Evolutionary conservation across 169 alveolate species (phyloP).

Genomic region (Plasmodium inui): DNA sequence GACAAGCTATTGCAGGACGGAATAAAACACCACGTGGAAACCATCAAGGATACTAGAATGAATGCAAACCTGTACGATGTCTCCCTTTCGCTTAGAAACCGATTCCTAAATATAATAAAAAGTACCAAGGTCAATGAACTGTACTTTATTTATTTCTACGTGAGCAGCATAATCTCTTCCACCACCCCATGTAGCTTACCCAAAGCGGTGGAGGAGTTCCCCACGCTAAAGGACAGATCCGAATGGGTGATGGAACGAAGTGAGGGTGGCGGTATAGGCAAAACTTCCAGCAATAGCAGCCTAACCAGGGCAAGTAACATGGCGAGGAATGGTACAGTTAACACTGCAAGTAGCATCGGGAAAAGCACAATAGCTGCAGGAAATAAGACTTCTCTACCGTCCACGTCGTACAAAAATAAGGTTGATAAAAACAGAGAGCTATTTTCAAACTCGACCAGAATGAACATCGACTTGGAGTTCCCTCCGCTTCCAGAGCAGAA

Average conservation of each 20-base stretch:
- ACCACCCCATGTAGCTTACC: not conserved
- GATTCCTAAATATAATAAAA: slow-evolving; percentile 66
- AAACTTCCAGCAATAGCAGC: not conserved
- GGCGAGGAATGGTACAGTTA: not conserved
- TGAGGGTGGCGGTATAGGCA: not conserved
- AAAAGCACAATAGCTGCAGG: not conserved
- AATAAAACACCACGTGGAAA: not conserved
- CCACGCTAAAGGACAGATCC: slow-evolving; percentile 11
- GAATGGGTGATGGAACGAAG: not conserved
- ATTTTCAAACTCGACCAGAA: not conserved
- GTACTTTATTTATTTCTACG: slow-evolving; percentile 51
- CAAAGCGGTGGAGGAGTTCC: slow-evolving; percentile 32
- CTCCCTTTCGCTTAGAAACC: slow-evolving; percentile 57
- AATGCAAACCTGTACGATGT: slow-evolving; percentile 47
- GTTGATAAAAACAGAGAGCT: slow-evolving; percentile 29
- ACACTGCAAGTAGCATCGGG: not conserved
- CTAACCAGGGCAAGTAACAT: not conserved
- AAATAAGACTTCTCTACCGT: not conserved
- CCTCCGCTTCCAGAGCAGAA: slow-evolving; percentile 43
- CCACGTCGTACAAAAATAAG: slow-evolving; percentile 51
- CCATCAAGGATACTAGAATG: slow-evolving; percentile 2
- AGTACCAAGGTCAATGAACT: slow-evolving; percentile 60
- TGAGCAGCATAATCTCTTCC: slow-evolving; percentile 8
- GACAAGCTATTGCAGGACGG: not conserved
- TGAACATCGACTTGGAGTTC: slow-evolving; percentile 20